phyloP scores from a whole-genome alignment of 1,284 basidiomycete genomes.

The Hemileia vastatrix region DNA sequence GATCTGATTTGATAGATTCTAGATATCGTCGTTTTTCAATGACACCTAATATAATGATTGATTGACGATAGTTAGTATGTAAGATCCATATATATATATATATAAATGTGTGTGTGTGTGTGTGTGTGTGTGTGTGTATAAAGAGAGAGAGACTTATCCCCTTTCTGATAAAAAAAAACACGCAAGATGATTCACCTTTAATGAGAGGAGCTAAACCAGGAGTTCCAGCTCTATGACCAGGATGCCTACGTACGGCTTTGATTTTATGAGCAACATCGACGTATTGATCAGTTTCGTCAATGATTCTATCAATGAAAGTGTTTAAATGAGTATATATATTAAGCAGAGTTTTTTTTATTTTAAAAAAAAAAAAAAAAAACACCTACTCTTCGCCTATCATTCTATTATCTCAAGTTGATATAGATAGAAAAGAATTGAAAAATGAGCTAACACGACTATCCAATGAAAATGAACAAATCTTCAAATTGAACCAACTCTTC shows the following conservation, averaged over 20 bases:
- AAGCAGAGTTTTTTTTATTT: neutral
- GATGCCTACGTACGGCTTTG: conserved; percentile 19
- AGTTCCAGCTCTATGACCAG: neutral
- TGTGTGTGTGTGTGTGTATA: no score
- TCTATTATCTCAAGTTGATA: no score
- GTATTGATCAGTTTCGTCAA: conserved; percentile 80
- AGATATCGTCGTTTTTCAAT: conserved; percentile 19
- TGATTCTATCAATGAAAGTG: conserved; percentile 48
- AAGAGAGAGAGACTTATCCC: no score
- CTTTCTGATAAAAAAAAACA: no score
- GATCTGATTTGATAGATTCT: conserved; percentile 5
- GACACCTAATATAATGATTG: conserved; percentile 11
- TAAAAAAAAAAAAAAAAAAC: neutral
- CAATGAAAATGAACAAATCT: no score
- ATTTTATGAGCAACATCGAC: conserved; percentile 50
- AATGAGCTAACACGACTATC: neutral
- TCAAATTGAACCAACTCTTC: conserved; percentile 55
- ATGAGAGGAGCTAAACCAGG: conserved; percentile 17
- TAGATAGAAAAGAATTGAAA: neutral
- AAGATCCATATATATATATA: no score
- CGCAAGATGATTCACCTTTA: no score
- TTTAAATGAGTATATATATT: no score
- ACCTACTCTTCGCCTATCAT: conserved; percentile 65
- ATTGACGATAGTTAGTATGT: no score
- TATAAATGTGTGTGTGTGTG: no score